These are phyloP conservation scores for Xerocomellus intermedius DNA, from an alignment of 768 basidiomycete species.

Conservation along the genomic window DNA sequence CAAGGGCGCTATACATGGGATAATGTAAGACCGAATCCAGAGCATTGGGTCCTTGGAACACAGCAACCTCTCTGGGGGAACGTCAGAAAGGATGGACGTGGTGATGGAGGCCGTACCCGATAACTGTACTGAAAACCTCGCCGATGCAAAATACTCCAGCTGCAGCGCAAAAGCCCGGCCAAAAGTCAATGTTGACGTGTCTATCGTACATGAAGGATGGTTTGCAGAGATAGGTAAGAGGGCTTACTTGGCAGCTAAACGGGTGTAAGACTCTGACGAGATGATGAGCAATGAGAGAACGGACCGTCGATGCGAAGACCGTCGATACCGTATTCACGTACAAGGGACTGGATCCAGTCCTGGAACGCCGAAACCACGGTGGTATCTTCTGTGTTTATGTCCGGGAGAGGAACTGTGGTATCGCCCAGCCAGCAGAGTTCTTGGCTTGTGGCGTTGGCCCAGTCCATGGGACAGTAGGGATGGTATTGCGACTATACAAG, in stretches of 20 bases:
- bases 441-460: conserved; percentile 64
- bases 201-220: conserved; percentile 24
- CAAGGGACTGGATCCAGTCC: conserved; percentile 66
- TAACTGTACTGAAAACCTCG: conserved; percentile 62
- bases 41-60: conserved; percentile 59
- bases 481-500: conserved; percentile 61
- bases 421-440: conserved; percentile 87
- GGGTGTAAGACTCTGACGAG: background rate
- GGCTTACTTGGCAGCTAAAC: conserved; percentile 35
- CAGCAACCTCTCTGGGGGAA: conserved; percentile 46
- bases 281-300: conserved; percentile 5
- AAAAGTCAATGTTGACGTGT: conserved; percentile 74
- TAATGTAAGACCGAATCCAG: conserved; percentile 73
- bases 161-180: conserved; percentile 69
- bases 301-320: conserved; percentile 81
- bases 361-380: conserved; percentile 62
- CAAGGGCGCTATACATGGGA: conserved; percentile 64
- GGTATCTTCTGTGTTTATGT: conserved; percentile 73
- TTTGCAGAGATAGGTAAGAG: background rate
- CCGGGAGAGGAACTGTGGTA: conserved; percentile 66
- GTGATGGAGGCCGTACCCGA: conserved; percentile 39
- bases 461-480: conserved; percentile 74
- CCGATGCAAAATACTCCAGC: conserved; percentile 87
- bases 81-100: conserved; percentile 14
- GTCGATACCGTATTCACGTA: conserved; percentile 72